phyloP scores from a whole-genome alignment of 176 grass and related monocot species.

The Phoenix dactylifera region DNA sequence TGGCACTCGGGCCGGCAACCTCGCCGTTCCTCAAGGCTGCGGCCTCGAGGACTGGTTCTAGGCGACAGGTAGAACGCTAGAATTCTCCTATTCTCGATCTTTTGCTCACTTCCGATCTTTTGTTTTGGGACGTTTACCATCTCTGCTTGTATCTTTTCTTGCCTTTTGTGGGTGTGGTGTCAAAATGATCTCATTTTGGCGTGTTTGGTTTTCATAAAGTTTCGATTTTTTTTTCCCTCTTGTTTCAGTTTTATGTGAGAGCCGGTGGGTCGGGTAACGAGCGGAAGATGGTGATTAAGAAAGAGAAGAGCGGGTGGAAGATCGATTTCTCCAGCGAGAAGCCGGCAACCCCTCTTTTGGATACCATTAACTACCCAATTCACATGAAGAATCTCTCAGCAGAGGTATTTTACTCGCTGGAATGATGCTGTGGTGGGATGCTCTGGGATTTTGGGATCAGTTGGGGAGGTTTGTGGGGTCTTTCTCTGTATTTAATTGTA shows the following conservation, averaged over 20 bases:
- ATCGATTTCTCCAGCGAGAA: slow-evolving; percentile 66
- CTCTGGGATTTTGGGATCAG: neutral
- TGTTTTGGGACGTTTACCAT: neutral
- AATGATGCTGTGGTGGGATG: neutral
- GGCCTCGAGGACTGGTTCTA: slow-evolving; percentile 14
- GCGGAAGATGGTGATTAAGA: slow-evolving; percentile 32
- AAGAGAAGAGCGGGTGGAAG: slow-evolving; percentile 35
- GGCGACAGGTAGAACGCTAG: slow-evolving; percentile 40
- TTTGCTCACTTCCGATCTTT: no score
- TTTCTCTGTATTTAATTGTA: no score
- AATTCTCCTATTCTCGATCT: neutral
- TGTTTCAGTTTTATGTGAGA: slow-evolving; percentile 40
- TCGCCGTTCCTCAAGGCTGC: slow-evolving; percentile 36
- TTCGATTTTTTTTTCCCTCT: neutral
- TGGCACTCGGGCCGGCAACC: slow-evolving; percentile 34
- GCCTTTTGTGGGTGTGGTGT: neutral
- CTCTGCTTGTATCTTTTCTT: neutral
- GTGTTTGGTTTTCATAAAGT: neutral
- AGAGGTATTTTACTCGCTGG: slow-evolving; percentile 13
- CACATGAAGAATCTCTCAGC: slow-evolving; percentile 94
- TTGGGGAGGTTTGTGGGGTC: neutral
- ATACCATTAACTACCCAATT: slow-evolving; percentile 65
- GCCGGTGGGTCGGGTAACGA: slow-evolving; percentile 31
- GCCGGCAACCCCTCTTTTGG: slow-evolving; percentile 62
- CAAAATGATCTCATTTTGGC: neutral